Percentiles rank a stretch among this genome's conserved stretches.
phyloP scores from a whole-genome alignment of 257 asterid genomes.

The Eustoma russellianum region DNA sequence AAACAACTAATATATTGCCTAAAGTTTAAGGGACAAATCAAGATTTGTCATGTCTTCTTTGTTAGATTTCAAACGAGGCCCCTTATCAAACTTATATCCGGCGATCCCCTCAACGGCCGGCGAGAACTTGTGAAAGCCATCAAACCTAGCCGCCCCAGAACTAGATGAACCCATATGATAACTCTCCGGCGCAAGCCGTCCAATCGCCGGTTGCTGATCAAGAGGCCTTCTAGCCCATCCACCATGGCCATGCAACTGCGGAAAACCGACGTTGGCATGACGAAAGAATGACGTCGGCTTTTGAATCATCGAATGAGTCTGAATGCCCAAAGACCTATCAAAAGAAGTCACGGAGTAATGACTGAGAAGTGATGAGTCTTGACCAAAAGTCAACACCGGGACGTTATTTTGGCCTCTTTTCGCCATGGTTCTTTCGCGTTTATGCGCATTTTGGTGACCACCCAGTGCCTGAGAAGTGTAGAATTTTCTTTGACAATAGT shows the following conservation, averaged over 20 bases:
- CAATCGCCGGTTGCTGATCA: conserved; percentile 42
- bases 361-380: not conserved
- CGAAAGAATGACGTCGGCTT: conserved; percentile 28
- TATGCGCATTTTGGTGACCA: conserved; percentile 96
- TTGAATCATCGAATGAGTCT: conserved; percentile 62
- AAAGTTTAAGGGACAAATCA: conserved; percentile 78
- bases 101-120: conserved; percentile 25
- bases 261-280: not conserved
- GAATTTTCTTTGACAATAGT: conserved; percentile 73
- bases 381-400: not conserved
- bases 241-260: conserved; percentile 18
- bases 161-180: conserved; percentile 16
- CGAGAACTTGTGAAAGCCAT: conserved; percentile 26
- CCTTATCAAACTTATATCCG: conserved; percentile 33
- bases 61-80: conserved; percentile 17
- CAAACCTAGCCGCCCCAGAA: conserved; percentile 49
- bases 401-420: conserved; percentile 30
- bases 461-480: conserved; percentile 93
- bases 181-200: conserved; percentile 32
- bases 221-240: conserved; percentile 42
- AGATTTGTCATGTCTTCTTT: conserved; percentile 50
- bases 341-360: conserved; percentile 52
- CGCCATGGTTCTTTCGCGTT: conserved; percentile 71
- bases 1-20: conserved; percentile 2
- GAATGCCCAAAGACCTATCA: conserved; percentile 50